phyloP scores from a whole-genome alignment of 1,284 basidiomycete genomes.

The Fomitiporia mediterranea region DNA sequence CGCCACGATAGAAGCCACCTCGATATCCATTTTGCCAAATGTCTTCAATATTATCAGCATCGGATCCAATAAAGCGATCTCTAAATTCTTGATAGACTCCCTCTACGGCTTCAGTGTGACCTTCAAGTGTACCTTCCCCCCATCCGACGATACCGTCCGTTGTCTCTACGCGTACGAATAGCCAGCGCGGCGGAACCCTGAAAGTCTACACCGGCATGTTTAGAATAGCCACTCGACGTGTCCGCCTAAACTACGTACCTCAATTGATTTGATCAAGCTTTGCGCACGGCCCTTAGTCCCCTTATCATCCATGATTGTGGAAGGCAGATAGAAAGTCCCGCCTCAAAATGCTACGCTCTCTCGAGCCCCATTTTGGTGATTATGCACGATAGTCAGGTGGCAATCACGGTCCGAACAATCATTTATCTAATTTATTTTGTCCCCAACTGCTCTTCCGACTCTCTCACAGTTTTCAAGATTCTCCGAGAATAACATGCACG shows the following conservation, averaged over 20 bases:
- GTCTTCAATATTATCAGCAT: constrained; percentile 69
- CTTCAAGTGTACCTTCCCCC: constrained; percentile 64
- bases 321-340: background rate
- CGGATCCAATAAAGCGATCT: constrained; percentile 60
- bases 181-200: constrained; percentile 70
- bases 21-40: constrained; percentile 66
- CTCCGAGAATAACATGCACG: no score
- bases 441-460: no score
- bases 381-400: no score
- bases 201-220: constrained; percentile 42
- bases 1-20: constrained; percentile 69
- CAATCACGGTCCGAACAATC: no score
- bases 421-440: no score
- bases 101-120: constrained; percentile 74
- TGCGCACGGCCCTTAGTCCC: background rate
- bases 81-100: constrained; percentile 62
- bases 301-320: background rate
- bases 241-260: background rate
- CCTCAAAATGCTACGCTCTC: no score
- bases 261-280: background rate
- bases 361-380: no score
- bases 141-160: constrained; percentile 66
- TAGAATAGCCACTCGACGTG: background rate
- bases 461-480: no score
- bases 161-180: constrained; percentile 72